Conservation (phyloP, 2,329 filamentous ascomycete genomes). For the Fusarium incarnatum region DNA sequence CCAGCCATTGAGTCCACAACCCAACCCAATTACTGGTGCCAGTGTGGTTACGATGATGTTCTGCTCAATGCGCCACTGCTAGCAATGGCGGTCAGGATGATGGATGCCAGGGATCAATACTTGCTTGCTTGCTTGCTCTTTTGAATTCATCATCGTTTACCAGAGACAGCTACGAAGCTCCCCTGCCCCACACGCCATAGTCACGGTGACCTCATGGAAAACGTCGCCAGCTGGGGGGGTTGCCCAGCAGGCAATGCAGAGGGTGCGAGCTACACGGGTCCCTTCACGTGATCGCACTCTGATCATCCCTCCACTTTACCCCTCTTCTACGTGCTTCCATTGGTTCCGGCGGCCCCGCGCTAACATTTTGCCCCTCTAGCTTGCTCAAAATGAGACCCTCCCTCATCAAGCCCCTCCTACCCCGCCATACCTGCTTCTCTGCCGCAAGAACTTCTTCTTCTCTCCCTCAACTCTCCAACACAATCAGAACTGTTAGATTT, state of each 20-base stretch:
- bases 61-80: conserved; percentile 13
- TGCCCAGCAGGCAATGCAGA: conserved; percentile 20
- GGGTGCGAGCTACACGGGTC: conserved; percentile 33
- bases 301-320: conserved; percentile 30
- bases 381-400: conserved; percentile 59
- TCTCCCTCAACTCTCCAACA: conserved; percentile 57
- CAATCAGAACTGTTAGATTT: conserved; percentile 56
- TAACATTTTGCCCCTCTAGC: conserved; percentile 58
- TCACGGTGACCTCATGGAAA: conserved; percentile 46
- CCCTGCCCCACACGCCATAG: conserved; percentile 35
- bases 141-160: conserved; percentile 30
- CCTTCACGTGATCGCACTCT: conserved; percentile 48
- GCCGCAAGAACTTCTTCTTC: conserved; percentile 56
- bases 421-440: conserved; percentile 58
- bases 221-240: conserved; percentile 2
- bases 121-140: conserved; percentile 18
- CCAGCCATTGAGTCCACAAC: conserved; percentile 30
- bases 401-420: conserved; percentile 60
- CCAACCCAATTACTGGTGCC: not conserved
- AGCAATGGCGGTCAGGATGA: conserved; percentile 37
- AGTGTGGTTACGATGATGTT: conserved; percentile 10
- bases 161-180: conserved; percentile 37
- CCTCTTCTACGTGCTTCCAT: conserved; percentile 30
- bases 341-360: conserved; percentile 48
- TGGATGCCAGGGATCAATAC: conserved; percentile 12